Evolutionary conservation across 768 basidiomycete species (phyloP).

Genomic region (Daedaleopsis sinensis): DNA sequence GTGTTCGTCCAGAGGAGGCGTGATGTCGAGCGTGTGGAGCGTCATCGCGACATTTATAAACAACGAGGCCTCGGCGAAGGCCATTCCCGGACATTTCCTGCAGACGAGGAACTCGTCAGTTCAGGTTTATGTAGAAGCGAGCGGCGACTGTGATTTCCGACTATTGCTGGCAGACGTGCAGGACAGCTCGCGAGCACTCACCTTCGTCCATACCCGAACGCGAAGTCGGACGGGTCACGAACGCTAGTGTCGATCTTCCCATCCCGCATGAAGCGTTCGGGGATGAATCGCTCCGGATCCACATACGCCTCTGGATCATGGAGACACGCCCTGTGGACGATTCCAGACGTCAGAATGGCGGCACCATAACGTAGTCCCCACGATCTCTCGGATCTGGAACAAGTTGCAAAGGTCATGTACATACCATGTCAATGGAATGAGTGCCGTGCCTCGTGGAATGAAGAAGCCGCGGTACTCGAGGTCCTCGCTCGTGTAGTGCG

Average conservation of each 20-base stretch:
- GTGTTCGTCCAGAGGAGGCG: slow-evolving; percentile 4
- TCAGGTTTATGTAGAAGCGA: background rate
- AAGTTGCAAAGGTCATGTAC: too few relatives aligned
- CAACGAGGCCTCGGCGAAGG: slow-evolving; percentile 46
- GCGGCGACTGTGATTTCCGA: too few relatives aligned
- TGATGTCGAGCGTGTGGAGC: slow-evolving; percentile 17
- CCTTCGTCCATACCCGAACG: slow-evolving; percentile 21
- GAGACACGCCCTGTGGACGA: slow-evolving; percentile 12
- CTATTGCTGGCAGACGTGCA: background rate
- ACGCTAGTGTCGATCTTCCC: slow-evolving; percentile 5
- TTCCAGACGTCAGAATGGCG: slow-evolving; percentile 2
- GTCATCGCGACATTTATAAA: slow-evolving; percentile 39
- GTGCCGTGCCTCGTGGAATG: slow-evolving; percentile 35
- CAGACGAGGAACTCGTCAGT: background rate
- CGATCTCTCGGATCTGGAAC: too few relatives aligned
- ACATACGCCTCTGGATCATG: slow-evolving; percentile 30
- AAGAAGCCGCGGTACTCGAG: slow-evolving; percentile 42
- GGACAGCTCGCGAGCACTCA: slow-evolving; percentile 19
- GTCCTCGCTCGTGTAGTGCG: slow-evolving; percentile 39
- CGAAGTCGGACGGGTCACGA: background rate
- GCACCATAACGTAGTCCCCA: too few relatives aligned
- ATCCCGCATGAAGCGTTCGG: slow-evolving; percentile 31
- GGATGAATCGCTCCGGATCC: slow-evolving; percentile 32
- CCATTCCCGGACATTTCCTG: slow-evolving; percentile 48
- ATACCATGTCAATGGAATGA: slow-evolving; percentile 20